Evolutionary conservation across 2,329 filamentous ascomycete genomes (phyloP).

Genomic region (Nigrograna mackinnonii): DNA sequence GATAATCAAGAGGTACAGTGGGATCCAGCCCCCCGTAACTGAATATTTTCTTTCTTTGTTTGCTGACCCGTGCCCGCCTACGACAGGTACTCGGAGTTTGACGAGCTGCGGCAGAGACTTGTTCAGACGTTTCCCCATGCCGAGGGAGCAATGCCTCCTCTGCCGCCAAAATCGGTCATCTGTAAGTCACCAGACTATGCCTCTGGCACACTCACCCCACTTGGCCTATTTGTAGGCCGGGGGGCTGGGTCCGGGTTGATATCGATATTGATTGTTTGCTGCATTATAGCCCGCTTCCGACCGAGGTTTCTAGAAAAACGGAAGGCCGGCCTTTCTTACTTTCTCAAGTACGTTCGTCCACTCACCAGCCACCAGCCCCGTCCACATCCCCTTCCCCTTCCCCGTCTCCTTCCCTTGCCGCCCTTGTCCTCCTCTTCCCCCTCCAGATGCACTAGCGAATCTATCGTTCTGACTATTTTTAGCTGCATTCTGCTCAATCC

Average conservation of each 20-base stretch:
- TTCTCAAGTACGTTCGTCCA: slow-evolving; percentile 83
- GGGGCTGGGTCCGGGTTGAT: too few relatives aligned
- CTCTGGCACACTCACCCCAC: slow-evolving; percentile 17
- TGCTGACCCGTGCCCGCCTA: too few relatives aligned
- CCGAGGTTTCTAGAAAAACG: slow-evolving; percentile 84
- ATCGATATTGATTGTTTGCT: slow-evolving; percentile 17
- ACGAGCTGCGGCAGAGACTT: slow-evolving; percentile 75
- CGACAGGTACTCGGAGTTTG: slow-evolving; percentile 88
- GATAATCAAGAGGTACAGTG: slow-evolving; percentile 59
- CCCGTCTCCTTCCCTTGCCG: background rate
- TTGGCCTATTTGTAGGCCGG: slow-evolving; percentile 12
- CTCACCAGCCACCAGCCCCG: too few relatives aligned
- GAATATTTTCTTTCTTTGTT: too few relatives aligned
- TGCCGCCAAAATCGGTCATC: slow-evolving; percentile 90
- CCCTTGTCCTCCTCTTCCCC: background rate
- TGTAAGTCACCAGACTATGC: slow-evolving; percentile 56
- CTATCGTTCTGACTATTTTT: slow-evolving; percentile 12
- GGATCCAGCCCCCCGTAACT: background rate
- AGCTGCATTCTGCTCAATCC: slow-evolving; percentile 92
- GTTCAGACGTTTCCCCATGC: slow-evolving; percentile 82
- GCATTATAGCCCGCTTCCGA: slow-evolving; percentile 64
- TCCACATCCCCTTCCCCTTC: background rate
- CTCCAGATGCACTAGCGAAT: background rate
- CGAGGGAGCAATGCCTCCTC: slow-evolving; percentile 79
- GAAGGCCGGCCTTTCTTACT: slow-evolving; percentile 83